Conservation (phyloP, 2,329 filamentous ascomycete species). For the Acephala macrosclerotiorum region DNA sequence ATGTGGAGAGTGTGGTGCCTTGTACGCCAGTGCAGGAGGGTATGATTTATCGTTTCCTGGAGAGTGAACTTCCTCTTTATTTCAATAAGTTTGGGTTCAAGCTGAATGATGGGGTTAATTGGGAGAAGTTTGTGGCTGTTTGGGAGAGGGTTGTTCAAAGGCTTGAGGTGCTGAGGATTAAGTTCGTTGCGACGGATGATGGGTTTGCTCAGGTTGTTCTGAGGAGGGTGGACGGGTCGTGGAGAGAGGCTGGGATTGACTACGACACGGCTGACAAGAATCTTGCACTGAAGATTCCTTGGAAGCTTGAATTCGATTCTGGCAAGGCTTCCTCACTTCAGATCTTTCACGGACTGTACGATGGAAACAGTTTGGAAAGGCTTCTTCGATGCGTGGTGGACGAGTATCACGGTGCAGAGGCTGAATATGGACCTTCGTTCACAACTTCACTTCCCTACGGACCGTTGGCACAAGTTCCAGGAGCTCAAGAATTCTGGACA, state of each 20-base stretch:
- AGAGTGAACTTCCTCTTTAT: slow-evolving; percentile 67
- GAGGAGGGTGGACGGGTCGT: slow-evolving; percentile 51
- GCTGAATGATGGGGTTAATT: slow-evolving; percentile 55
- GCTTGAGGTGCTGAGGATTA: slow-evolving; percentile 74
- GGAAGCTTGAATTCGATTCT: slow-evolving; percentile 26
- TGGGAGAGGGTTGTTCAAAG: slow-evolving; percentile 61
- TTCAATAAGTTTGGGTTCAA: slow-evolving; percentile 77
- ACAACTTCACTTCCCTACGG: slow-evolving; percentile 73
- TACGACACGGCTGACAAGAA: slow-evolving; percentile 36
- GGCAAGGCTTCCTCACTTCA: slow-evolving; percentile 61
- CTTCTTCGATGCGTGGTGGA: slow-evolving; percentile 66
- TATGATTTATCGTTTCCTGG: slow-evolving; percentile 76
- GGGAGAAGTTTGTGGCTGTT: slow-evolving; percentile 57
- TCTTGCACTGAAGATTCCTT: slow-evolving; percentile 38
- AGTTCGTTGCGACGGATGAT: slow-evolving; percentile 75
- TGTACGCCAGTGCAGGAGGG: slow-evolving; percentile 89
- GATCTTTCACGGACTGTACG: slow-evolving; percentile 88
- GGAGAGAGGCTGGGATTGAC: slow-evolving; percentile 48
- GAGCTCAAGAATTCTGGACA: slow-evolving; percentile 71
- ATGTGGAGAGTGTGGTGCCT: slow-evolving; percentile 78
- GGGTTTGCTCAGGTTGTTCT: slow-evolving; percentile 79
- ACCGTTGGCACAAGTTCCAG: slow-evolving; percentile 61
- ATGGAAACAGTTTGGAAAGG: slow-evolving; percentile 78
- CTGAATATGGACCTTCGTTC: slow-evolving; percentile 60
- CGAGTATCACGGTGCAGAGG: slow-evolving; percentile 53